Conservation (phyloP, 2,329 filamentous ascomycete genomes). For the Thyridium curvatum region DNA sequence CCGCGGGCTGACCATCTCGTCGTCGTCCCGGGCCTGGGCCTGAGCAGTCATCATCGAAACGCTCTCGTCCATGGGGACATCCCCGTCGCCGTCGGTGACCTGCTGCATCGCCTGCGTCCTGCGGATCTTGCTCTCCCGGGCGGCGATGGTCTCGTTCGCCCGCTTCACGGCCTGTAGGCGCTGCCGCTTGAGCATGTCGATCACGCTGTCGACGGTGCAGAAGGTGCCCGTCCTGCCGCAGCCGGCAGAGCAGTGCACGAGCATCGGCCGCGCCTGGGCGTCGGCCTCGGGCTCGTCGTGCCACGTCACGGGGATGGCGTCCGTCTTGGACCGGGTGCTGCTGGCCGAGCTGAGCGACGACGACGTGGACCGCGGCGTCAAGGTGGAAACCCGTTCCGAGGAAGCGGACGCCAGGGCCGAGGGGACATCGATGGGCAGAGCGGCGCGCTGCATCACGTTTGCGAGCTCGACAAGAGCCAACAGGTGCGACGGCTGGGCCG, state of each 20-base stretch:
- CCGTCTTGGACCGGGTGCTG: slow-evolving; percentile 9
- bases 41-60: slow-evolving; percentile 1
- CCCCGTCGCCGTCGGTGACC: slow-evolving; percentile 31
- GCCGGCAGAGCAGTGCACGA: slow-evolving; percentile 94
- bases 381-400: not conserved
- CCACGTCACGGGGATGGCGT: slow-evolving; percentile 32
- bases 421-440: slow-evolving; percentile 35
- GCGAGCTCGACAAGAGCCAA: slow-evolving; percentile 85
- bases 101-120: slow-evolving; percentile 5
- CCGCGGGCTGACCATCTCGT: not conserved
- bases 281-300: slow-evolving; percentile 55
- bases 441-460: slow-evolving; percentile 63
- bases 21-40: slow-evolving; percentile 3
- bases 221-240: slow-evolving; percentile 95
- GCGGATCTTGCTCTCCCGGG: slow-evolving; percentile 6
- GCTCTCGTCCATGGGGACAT: slow-evolving; percentile 35
- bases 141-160: slow-evolving; percentile 18
- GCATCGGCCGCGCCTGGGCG: slow-evolving; percentile 56
- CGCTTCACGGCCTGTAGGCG: slow-evolving; percentile 25
- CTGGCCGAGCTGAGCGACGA: slow-evolving; percentile 4
- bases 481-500: slow-evolving; percentile 80
- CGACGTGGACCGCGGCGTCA: not conserved
- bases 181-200: slow-evolving; percentile 95
- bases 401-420: slow-evolving; percentile 6
- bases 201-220: slow-evolving; percentile 90